Evolutionary conservation across 2,329 filamentous ascomycete genomes (phyloP).

Genomic region (Colletotrichum sp.): DNA sequence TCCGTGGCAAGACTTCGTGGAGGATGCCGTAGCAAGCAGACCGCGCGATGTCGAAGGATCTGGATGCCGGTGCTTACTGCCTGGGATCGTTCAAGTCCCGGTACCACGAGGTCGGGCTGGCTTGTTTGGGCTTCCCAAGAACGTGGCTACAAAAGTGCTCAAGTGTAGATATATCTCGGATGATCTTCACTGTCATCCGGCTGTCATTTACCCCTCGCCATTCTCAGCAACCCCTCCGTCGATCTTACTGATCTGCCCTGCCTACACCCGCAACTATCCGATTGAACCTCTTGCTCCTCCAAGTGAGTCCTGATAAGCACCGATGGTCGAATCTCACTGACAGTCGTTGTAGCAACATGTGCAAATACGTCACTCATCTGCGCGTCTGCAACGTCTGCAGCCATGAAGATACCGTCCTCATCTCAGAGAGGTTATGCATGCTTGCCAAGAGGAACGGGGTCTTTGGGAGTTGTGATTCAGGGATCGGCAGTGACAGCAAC

Average conservation of each 20-base stretch:
- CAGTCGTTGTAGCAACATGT: slow-evolving; percentile 31
- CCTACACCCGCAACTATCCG: not conserved
- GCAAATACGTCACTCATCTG: slow-evolving; percentile 40
- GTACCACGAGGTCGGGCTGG: not conserved
- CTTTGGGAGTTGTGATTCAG: slow-evolving; percentile 42
- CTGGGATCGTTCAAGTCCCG: not conserved
- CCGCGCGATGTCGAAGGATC: not conserved
- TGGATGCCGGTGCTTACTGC: not conserved
- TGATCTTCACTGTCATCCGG: not conserved
- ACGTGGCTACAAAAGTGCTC: not conserved
- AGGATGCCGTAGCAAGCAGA: not conserved
- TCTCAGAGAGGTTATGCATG: slow-evolving; percentile 38
- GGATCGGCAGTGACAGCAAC: slow-evolving; percentile 31
- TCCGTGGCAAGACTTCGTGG: not conserved
- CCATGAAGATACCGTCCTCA: slow-evolving; percentile 39
- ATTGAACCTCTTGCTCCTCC: not conserved
- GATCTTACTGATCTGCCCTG: not conserved
- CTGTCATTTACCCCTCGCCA: not conserved
- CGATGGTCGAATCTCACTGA: not conserved
- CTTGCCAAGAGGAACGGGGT: slow-evolving; percentile 31
- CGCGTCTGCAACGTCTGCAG: slow-evolving; percentile 38
- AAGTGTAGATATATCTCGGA: not conserved
- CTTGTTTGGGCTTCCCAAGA: not conserved
- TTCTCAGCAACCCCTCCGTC: not conserved
- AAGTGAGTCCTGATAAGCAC: not conserved